A percentile compares a stretch with the other conserved stretches of the same genome.
These are phyloP conservation scores for Camillea tinctor DNA, from an alignment of 2,329 filamentous ascomycete genomes.

Conservation along the genomic window DNA sequence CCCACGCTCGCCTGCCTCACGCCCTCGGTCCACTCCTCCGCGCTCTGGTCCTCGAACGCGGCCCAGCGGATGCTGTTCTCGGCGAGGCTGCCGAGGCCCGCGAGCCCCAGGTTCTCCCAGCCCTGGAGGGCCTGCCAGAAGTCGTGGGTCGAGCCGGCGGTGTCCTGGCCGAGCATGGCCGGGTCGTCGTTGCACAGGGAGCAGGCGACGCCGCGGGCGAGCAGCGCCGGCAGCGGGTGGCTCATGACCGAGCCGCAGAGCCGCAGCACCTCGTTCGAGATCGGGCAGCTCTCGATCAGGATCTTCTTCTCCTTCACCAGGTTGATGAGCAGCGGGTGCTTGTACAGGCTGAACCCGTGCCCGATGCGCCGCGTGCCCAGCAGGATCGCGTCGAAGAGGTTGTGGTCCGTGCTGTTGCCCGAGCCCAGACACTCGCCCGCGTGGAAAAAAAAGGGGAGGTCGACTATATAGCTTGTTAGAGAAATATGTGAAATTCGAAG, in stretches of 20 bases:
- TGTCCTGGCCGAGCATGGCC: slow-evolving; percentile 80
- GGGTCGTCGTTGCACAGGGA: slow-evolving; percentile 89
- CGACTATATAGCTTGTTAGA: slow-evolving; percentile 44
- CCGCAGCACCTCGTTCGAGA: slow-evolving; percentile 84
- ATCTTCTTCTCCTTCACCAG: slow-evolving; percentile 88
- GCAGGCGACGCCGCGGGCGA: slow-evolving; percentile 81
- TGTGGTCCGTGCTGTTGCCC: slow-evolving; percentile 71
- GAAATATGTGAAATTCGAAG: background rate
- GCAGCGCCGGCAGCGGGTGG: slow-evolving; percentile 78
- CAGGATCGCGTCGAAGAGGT: slow-evolving; percentile 85
- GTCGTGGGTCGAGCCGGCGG: slow-evolving; percentile 82
- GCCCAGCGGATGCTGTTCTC: slow-evolving; percentile 94
- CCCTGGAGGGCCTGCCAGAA: slow-evolving; percentile 93
- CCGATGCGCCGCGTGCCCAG: slow-evolving; percentile 87
- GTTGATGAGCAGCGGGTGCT: slow-evolving; percentile 85
- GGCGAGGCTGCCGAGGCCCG: slow-evolving; percentile 79
- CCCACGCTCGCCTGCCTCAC: slow-evolving; percentile 75
- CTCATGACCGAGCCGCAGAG: slow-evolving; percentile 73
- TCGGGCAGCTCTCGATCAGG: slow-evolving; percentile 84
- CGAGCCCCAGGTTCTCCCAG: slow-evolving; percentile 87
- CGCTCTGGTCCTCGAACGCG: slow-evolving; percentile 76
- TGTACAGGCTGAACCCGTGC: slow-evolving; percentile 84
- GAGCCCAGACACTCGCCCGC: slow-evolving; percentile 85
- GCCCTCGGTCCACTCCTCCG: slow-evolving; percentile 68
- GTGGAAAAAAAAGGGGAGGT: slow-evolving; percentile 94